Base-by-base conservation (phyloP, 352 stramenopile species). In the Phytophthora sp. region DNA sequence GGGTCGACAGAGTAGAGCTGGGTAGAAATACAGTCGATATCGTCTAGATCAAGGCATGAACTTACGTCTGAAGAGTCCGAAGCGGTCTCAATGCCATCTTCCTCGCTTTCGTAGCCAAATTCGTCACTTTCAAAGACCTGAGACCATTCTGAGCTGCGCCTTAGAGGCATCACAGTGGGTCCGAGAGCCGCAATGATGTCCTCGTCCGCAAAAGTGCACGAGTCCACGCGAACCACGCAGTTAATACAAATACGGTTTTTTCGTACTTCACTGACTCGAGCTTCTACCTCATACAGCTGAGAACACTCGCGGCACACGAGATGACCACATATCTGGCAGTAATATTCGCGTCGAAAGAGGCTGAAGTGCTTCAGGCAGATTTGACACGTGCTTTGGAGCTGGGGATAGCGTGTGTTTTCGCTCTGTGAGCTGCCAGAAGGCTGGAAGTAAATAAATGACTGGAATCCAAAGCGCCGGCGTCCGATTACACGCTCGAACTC, bases 381-480 rank as follows among this genome's bases (percentile, higher is more conserved):
- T 12, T 77, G 51, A 13, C 61, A 69, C n/a, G 62, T 68, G 28
- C 52, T 45, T 21, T 45, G 51, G 5, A 55, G 30, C 43, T 72
- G 64, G 2, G 69, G 58, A 13, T 23, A 44, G 46, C 28, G 50
- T 27, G 58, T 31, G 2, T 45, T 51, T 18, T 64, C 54, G 31
- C 28, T 54, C 45, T 26, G 17, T 12, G 70, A 66, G 7, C 69
- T 46, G 15, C 20, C 39, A 15, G 68, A 56, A 11, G 72, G 65
- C 10, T 81, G 63, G 52, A 82, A 75, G 44, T 79, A 81, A 28
- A 87, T 51, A 43, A 88, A 82, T 12, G 62, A 78, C 69, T 90
- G 81, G 54, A 90, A 86, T 4, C 81, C 81, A 20, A 90, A 78
- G 39, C 81, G 81, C 6, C 81, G 77, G 8, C 81, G 81, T 0